These are phyloP conservation scores for Panellus pusillus DNA, from an alignment of 768 basidiomycete genomes.

Conservation along the genomic window DNA sequence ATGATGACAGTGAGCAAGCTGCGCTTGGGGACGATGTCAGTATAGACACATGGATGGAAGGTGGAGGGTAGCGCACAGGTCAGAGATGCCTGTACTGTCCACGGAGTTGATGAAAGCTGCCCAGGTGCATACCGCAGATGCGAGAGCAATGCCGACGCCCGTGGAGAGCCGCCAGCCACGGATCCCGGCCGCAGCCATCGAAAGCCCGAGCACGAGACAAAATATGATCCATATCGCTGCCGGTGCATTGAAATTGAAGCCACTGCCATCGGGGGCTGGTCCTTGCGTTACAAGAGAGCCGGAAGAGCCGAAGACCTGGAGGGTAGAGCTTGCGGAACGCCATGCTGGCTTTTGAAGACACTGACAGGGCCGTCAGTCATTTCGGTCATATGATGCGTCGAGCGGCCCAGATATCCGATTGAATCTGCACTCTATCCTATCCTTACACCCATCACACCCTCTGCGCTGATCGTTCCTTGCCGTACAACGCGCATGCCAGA, in stretches of 20 bases:
- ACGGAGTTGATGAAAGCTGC: conserved; percentile 60
- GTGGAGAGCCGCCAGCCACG: conserved; percentile 58
- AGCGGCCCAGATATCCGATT: too few relatives aligned
- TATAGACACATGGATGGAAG: background rate
- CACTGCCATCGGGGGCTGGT: conserved; percentile 58
- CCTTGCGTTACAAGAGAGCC: conserved; percentile 51
- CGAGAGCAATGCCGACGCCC: conserved; percentile 53
- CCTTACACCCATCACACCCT: conserved; percentile 90
- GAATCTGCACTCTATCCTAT: too few relatives aligned
- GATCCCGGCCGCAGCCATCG: conserved; percentile 57
- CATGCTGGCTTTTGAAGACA: too few relatives aligned
- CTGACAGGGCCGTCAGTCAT: too few relatives aligned
- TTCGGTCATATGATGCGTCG: too few relatives aligned
- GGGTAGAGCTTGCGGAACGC: too few relatives aligned
- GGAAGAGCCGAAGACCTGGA: conserved; percentile 44
- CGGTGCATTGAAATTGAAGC: conserved; percentile 44
- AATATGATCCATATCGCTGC: conserved; percentile 62
- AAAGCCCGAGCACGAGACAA: conserved; percentile 49
- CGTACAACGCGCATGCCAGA: conserved; percentile 86
- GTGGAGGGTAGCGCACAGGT: conserved; percentile 31
- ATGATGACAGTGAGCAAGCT: conserved; percentile 46
- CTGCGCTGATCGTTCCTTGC: conserved; percentile 64
- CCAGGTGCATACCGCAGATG: conserved; percentile 54
- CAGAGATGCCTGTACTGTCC: conserved; percentile 47
- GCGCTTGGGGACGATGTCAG: background rate